These are phyloP conservation scores for Nakaseomyces sp. DNA, from an alignment of 1,139 yeast species.

Conservation along the genomic window DNA sequence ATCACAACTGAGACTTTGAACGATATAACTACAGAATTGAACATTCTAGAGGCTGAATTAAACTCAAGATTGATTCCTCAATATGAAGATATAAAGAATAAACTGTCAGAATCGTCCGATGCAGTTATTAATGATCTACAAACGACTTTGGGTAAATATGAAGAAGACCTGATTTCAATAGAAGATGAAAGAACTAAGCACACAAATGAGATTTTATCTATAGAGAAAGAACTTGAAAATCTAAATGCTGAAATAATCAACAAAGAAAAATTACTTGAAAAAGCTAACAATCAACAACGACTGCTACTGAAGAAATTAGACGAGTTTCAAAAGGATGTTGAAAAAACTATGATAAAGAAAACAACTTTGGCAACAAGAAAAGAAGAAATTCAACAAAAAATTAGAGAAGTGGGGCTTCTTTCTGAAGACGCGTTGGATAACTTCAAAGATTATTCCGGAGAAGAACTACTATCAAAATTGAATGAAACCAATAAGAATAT, in stretches of 20 bases:
- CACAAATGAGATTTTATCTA: constrained; percentile 30
- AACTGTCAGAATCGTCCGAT: constrained; percentile 16
- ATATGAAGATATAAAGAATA: constrained; percentile 19
- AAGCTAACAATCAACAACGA: constrained; percentile 51
- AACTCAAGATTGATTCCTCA: constrained; percentile 45
- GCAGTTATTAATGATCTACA: constrained; percentile 20
- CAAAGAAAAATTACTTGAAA: constrained; percentile 38
- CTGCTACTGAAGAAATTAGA: constrained; percentile 49
- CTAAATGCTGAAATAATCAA: constrained; percentile 25
- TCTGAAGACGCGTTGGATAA: constrained; percentile 76
- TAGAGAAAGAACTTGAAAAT: constrained; percentile 26
- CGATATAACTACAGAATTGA: constrained; percentile 44
- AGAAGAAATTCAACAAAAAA: constrained; percentile 63
- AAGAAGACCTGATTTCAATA: constrained; percentile 16
- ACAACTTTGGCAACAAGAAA: constrained; percentile 52
- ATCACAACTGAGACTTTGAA: constrained; percentile 38
- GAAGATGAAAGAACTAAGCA: constrained; percentile 29
- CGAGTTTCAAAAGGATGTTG: constrained; percentile 55
- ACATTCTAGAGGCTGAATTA: constrained; percentile 49
- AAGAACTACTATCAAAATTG: constrained; percentile 47
- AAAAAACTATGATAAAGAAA: constrained; percentile 56
- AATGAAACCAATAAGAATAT: constrained; percentile 51
- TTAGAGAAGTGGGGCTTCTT: constrained; percentile 75
- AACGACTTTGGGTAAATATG: constrained; percentile 32
- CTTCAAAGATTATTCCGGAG: constrained; percentile 39